phyloP scores from a whole-genome alignment of 352 stramenopile genomes.

The Pythium aristosporum region DNA sequence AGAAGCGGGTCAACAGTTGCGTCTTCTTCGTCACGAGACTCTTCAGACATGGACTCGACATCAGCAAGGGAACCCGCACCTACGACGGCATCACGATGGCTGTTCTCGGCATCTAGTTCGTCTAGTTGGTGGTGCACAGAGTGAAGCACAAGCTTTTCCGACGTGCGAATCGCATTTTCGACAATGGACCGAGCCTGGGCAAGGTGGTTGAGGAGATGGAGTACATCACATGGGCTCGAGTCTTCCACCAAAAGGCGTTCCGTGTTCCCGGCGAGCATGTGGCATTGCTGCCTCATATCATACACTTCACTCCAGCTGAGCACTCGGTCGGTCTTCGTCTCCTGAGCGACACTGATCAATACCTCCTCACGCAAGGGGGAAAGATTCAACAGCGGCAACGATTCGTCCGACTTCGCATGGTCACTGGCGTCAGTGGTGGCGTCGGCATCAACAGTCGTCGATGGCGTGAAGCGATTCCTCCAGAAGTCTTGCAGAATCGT shows the following conservation, averaged over 20 bases:
- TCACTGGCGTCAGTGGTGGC: slow-evolving; percentile 1
- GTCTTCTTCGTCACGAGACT: slow-evolving; percentile 20
- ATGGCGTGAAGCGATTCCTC: slow-evolving; percentile 5
- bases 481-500: slow-evolving; percentile 16
- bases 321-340: neutral
- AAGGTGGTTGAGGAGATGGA: slow-evolving; percentile 2
- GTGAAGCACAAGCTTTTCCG: slow-evolving; percentile 20
- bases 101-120: neutral
- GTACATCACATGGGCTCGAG: neutral
- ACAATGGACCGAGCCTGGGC: slow-evolving; percentile 13
- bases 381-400: slow-evolving; percentile 5
- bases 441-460: neutral
- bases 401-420: neutral
- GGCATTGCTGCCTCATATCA: slow-evolving; percentile 20
- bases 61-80: slow-evolving; percentile 10
- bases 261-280: slow-evolving; percentile 1
- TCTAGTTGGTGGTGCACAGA: slow-evolving; percentile 15
- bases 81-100: neutral
- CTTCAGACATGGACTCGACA: slow-evolving; percentile 22
- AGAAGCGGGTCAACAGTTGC: slow-evolving; percentile 6
- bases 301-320: slow-evolving; percentile 18
- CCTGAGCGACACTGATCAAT: neutral
- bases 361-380: slow-evolving; percentile 2
- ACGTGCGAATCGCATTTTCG: slow-evolving; percentile 17
- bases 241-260: neutral